Base-by-base conservation (phyloP, 768 basidiomycete genomes). In the Hygrophoropsis aurantiaca region DNA sequence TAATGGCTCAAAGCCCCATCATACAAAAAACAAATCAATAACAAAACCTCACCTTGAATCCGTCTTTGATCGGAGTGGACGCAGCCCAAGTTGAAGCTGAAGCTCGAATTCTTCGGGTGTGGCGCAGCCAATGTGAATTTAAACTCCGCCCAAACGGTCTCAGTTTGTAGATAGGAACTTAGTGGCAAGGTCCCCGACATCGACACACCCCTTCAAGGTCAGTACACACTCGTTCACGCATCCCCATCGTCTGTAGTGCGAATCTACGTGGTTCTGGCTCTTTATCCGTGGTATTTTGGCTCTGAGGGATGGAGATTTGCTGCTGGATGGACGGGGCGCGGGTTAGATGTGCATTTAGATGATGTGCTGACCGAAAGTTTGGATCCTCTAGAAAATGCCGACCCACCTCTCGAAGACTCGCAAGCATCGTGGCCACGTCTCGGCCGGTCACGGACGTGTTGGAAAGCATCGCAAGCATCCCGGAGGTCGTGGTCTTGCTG, bases 381-480 rank as follows among this genome's bases (percentile, higher is more conserved):
- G 54, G 13, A 16, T 37, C 46, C 39, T 49, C 45, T 57, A 78
- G 71, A 73, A 75, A 73, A 97, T 97, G 97, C 97, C 97, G 72
- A 92, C 94, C 70, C 93, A 81, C 69, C 79, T 94, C 77, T 80
- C 86, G 62, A 97, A 97, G 77, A 98, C 95, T 73, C 87, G 95
- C 77, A 99, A 99, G 78, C 94, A 97, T 77, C 85, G 95, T 67
- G 95, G 95, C 63, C 94, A 98, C 79, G 94, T 99, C 62, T 99
- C 95, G 59, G 94, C 94, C 68, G 97, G 97, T 78, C 88, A 98
- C 74, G 97, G 97, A 72, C 95, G 97, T 89, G 91, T 99, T 66
- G 97, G 97, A 60, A 98, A 98, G 84, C 97, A 99, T 84, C 90
- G 97, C 72, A 98, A 97, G 75, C 95, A 97, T 70, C 97, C 97